These are phyloP conservation scores for Crotalaria pallida DNA, from an alignment of 306 rosid genomes.

Conservation along the genomic window DNA sequence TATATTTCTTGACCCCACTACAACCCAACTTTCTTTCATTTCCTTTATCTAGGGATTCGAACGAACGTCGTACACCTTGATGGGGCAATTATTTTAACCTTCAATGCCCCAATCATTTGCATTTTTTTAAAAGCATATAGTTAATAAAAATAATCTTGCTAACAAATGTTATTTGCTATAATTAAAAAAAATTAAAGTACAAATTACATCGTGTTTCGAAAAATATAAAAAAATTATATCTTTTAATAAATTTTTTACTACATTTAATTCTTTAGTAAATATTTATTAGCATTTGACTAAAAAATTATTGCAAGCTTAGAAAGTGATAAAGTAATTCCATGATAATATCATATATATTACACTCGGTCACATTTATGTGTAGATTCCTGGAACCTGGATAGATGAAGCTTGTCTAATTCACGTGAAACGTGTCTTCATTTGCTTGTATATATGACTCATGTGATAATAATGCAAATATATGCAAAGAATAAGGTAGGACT, in stretches of 20 bases:
- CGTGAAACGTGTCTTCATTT: too few relatives aligned
- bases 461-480: too few relatives aligned
- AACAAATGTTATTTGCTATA: too few relatives aligned
- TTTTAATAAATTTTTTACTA: too few relatives aligned
- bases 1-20: slow-evolving; percentile 32
- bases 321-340: neutral
- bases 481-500: too few relatives aligned
- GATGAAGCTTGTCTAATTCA: neutral
- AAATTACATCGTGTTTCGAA: too few relatives aligned
- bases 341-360: neutral
- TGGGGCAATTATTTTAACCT: slow-evolving; percentile 28
- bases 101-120: slow-evolving; percentile 26
- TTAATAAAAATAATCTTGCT: too few relatives aligned
- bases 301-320: neutral
- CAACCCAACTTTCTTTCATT: slow-evolving; percentile 15
- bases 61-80: slow-evolving; percentile 15
- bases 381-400: slow-evolving; percentile 2
- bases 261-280: too few relatives aligned
- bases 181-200: too few relatives aligned
- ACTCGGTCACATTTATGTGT: neutral
- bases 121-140: neutral
- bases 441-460: neutral
- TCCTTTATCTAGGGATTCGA: slow-evolving; percentile 27
- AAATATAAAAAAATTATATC: too few relatives aligned
- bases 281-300: neutral